Conservation (phyloP, 305 asterid genomes). For the Fraxinus paxiana region DNA sequence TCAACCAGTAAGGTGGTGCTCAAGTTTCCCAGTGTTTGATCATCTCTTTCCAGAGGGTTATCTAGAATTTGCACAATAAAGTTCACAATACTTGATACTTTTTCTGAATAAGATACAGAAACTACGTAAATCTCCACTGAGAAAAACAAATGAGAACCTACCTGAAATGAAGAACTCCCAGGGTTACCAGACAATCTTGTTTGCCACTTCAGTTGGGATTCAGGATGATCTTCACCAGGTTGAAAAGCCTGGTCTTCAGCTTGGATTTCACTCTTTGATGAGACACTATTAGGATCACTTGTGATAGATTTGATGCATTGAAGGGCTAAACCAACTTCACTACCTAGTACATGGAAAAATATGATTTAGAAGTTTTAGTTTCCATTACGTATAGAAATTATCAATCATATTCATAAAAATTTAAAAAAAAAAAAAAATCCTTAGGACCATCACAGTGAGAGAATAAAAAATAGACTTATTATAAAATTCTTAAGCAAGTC, state of each 20-base stretch:
- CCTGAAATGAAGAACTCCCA: conserved; percentile 41
- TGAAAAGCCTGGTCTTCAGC: conserved; percentile 19
- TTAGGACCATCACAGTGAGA: neutral
- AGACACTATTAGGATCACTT: conserved; percentile 9
- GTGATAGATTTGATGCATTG: conserved; percentile 17
- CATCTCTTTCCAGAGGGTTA: neutral
- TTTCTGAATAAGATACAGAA: neutral
- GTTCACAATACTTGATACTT: neutral
- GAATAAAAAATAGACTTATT: neutral
- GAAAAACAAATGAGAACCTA: conserved; percentile 21
- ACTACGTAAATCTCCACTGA: conserved; percentile 6
- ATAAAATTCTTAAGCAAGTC: neutral
- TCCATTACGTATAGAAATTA: neutral
- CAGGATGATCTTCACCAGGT: conserved; percentile 18
- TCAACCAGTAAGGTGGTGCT: neutral
- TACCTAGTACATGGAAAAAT: conserved; percentile 28
- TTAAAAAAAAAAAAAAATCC: neutral
- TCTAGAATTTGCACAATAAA: neutral
- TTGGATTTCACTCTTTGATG: conserved; percentile 20
- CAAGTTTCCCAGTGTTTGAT: neutral
- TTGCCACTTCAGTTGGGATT: conserved; percentile 21
- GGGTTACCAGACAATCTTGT: conserved; percentile 30
- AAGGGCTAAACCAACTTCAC: conserved; percentile 34
- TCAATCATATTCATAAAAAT: neutral
- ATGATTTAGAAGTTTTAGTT: neutral